Conservation (phyloP, 1,139 yeast species). For the Chernovozyma sophiae-reginae region DNA sequence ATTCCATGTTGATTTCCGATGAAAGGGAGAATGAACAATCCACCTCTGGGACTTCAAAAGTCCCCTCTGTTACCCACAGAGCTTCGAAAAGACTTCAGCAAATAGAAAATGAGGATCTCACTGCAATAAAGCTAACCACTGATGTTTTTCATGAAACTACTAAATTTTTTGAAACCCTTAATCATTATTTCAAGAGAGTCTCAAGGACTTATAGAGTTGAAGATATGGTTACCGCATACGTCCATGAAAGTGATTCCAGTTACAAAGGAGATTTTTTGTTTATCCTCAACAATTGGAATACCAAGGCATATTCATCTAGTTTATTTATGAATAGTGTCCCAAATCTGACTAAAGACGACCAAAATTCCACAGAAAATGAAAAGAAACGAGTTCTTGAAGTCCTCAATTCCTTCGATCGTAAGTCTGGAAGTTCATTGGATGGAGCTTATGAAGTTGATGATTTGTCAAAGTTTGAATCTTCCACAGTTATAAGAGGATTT, state of each 20-base stretch:
- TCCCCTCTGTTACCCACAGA: conserved; percentile 24
- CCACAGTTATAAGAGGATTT: conserved; percentile 20
- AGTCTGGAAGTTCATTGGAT: conserved; percentile 3
- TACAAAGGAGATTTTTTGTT: conserved; percentile 24
- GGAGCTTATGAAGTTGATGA: conserved; percentile 8
- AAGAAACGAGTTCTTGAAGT: conserved; percentile 35
- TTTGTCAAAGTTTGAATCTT: conserved; percentile 14
- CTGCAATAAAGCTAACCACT: conserved; percentile 17
- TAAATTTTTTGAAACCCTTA: conserved; percentile 18
- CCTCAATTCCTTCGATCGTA: conserved; percentile 28
- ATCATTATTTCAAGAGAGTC: conserved; percentile 12
- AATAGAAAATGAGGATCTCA: conserved; percentile 18
- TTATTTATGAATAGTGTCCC: conserved; percentile 1
- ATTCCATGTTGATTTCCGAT: background rate
- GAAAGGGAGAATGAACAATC: background rate
- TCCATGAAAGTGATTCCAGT: conserved; percentile 7
- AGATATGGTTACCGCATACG: conserved; percentile 20
- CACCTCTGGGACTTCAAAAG: conserved; percentile 37
- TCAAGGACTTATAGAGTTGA: conserved; percentile 8
- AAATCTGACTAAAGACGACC: conserved; percentile 6
- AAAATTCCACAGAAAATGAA: conserved; percentile 24
- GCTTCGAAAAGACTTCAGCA: conserved; percentile 37
- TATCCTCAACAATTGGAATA: conserved; percentile 22
- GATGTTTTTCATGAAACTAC: conserved; percentile 24
- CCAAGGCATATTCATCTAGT: conserved; percentile 5